Percentiles rank a stretch among this genome's conserved stretches.
Conservation (phyloP, 176 grass and related monocot species). For the Triticum aestivum region DNA sequence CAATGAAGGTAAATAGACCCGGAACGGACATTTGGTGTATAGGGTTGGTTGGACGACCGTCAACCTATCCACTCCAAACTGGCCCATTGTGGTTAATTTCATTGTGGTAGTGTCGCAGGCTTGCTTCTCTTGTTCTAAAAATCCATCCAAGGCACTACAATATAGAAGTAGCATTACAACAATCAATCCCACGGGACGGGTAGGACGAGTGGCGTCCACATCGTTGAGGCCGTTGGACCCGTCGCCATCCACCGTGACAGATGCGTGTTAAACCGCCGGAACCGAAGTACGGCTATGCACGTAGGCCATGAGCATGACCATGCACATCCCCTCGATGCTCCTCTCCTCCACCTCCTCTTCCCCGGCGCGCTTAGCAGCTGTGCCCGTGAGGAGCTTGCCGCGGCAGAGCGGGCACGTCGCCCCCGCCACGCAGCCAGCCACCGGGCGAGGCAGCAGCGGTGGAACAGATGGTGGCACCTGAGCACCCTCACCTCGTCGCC, state of each 20-base stretch:
- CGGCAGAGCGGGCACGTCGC: slow-evolving; percentile 30
- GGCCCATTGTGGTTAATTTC: too few species aligned
- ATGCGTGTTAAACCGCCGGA: neutral
- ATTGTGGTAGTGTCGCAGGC: too few species aligned
- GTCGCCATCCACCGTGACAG: neutral
- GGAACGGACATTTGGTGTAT: too few species aligned
- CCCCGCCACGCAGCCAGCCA: slow-evolving; percentile 31
- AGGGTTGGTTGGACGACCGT: too few species aligned
- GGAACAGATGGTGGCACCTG: slow-evolving; percentile 47
- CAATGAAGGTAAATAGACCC: too few species aligned
- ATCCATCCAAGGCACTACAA: neutral
- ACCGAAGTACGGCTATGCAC: neutral
- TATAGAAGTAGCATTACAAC: too few species aligned
- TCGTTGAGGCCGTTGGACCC: neutral
- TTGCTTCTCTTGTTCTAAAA: neutral
- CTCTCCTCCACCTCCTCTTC: neutral
- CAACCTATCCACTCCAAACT: too few species aligned
- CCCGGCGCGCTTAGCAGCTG: neutral
- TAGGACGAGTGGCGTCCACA: neutral
- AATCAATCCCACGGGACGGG: neutral
- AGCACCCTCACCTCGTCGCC: slow-evolving; percentile 49
- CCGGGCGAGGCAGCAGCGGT: slow-evolving; percentile 37
- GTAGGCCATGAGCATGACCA: slow-evolving; percentile 6
- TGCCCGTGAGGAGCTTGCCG: neutral
- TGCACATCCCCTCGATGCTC: neutral